Evolutionary conservation across 2,329 filamentous ascomycete genomes (phyloP).

Genomic region (Hypocrella siamensis): DNA sequence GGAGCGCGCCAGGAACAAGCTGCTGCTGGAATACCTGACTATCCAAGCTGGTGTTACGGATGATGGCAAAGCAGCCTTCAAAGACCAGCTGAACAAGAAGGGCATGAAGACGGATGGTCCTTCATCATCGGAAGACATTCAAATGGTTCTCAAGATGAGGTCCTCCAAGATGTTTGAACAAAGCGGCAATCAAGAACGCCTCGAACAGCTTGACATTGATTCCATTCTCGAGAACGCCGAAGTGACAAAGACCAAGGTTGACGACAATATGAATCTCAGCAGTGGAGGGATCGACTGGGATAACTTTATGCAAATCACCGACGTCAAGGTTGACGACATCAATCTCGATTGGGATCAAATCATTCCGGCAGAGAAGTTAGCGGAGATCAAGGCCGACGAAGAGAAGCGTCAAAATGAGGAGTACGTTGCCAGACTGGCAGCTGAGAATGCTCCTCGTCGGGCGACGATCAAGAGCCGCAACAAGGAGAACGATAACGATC

Average conservation of each 20-base stretch:
- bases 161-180: constrained; percentile 99
- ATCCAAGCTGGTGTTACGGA: constrained; percentile 96
- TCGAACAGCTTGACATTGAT: constrained; percentile 96
- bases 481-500: constrained; percentile 44
- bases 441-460: constrained; percentile 71
- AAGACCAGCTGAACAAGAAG: constrained; percentile 64
- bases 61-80: constrained; percentile 69
- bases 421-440: constrained; percentile 67
- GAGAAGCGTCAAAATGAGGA: constrained; percentile 70
- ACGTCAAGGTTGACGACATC: constrained; percentile 79
- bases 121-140: constrained; percentile 86
- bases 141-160: constrained; percentile 87
- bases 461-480: constrained; percentile 44
- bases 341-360: constrained; percentile 93
- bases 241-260: constrained; percentile 89
- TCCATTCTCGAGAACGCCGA: constrained; percentile 94
- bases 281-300: constrained; percentile 76
- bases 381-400: constrained; percentile 78
- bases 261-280: constrained; percentile 79
- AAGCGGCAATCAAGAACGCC: constrained; percentile 85
- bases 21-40: constrained; percentile 91
- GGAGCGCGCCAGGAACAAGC: constrained; percentile 90
- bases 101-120: constrained; percentile 62
- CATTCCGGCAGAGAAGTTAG: constrained; percentile 84
- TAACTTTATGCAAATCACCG: constrained; percentile 94